Conservation (phyloP, 2,329 filamentous ascomycete species). For the Neoarthrinium moseri region DNA sequence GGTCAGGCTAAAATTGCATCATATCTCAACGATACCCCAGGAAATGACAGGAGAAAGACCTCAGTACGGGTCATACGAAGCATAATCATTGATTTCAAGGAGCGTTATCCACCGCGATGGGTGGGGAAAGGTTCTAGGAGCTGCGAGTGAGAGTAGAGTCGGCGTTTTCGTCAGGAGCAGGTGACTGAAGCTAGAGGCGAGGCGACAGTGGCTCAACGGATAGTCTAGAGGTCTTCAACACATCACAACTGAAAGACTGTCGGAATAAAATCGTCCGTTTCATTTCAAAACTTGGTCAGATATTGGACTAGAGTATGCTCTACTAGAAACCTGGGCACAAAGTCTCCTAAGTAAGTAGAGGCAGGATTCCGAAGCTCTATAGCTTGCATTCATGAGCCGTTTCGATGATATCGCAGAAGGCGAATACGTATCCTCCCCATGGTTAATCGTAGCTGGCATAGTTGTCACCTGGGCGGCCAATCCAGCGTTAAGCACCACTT, state of each 20-base stretch:
- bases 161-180: background rate
- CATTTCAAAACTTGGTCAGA: no score
- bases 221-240: background rate
- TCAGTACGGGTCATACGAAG: background rate
- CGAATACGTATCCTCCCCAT: no score
- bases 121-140: background rate
- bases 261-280: no score
- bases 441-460: no score
- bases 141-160: background rate
- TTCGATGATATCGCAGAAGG: no score
- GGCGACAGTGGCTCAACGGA: background rate
- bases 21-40: constrained; percentile 43
- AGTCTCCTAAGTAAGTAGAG: no score
- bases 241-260: constrained; percentile 3
- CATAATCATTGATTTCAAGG: background rate
- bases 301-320: no score
- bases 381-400: no score
- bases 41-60: background rate
- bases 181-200: background rate
- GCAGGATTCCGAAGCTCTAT: no score
- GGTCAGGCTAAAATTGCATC: constrained; percentile 27
- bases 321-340: no score
- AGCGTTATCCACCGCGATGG: background rate
- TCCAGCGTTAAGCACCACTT: no score
- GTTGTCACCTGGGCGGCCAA: no score